Evolutionary conservation across 1,284 basidiomycete genomes (phyloP).

Genomic region (Vanrija sp.): DNA sequence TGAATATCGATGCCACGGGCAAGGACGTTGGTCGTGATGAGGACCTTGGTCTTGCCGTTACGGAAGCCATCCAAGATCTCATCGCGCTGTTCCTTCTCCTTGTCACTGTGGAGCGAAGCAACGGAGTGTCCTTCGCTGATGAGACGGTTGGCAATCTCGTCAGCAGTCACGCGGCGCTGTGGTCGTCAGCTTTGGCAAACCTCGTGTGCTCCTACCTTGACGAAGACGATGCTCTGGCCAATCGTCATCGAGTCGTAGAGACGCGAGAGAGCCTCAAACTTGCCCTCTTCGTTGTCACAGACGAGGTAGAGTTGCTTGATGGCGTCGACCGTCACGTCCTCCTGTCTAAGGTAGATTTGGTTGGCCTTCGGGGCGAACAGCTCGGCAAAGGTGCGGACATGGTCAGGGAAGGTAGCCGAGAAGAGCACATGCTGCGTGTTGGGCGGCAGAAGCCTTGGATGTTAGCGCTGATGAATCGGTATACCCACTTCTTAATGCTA

Average conservation of each 20-base stretch:
- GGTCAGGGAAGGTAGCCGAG: conserved; percentile 95
- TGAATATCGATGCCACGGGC: conserved; percentile 97
- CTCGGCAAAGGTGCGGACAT: conserved; percentile 81
- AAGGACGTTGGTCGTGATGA: conserved; percentile 99
- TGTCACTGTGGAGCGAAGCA: conserved; percentile 90
- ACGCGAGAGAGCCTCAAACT: conserved; percentile 92
- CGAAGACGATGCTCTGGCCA: conserved; percentile 97
- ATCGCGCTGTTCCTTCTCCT: conserved; percentile 85
- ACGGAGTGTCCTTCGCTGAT: conserved; percentile 92
- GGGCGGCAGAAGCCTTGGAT: conserved; percentile 38
- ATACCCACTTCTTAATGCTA: conserved; percentile 82
- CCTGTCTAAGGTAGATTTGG: conserved; percentile 92
- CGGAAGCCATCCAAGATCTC: conserved; percentile 91
- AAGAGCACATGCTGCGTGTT: conserved; percentile 86
- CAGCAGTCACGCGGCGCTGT: conserved; percentile 63
- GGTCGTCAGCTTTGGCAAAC: neutral
- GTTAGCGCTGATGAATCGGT: conserved; percentile 2
- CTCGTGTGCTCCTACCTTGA: conserved; percentile 59
- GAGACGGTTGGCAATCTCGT: conserved; percentile 88
- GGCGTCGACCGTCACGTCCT: conserved; percentile 89
- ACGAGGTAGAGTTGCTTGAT: conserved; percentile 99
- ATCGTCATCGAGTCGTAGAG: conserved; percentile 89
- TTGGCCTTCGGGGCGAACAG: conserved; percentile 93
- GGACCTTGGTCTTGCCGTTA: conserved; percentile 90
- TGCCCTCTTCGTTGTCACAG: conserved; percentile 79